Evolutionary conservation across 2,329 filamentous ascomycete genomes (phyloP).

Genomic region (Cadophora gregata): DNA sequence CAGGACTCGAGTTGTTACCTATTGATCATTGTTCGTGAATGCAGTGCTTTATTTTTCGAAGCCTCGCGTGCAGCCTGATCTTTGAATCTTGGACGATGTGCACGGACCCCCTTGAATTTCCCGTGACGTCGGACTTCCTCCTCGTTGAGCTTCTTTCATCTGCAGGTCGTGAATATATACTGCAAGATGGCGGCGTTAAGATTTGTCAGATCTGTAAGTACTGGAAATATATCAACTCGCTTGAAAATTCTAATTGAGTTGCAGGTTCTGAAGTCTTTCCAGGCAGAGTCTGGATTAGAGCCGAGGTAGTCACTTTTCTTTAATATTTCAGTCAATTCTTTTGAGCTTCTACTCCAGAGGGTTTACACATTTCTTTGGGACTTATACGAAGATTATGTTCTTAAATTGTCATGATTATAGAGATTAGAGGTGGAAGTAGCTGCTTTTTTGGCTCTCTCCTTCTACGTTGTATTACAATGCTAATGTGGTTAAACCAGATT

Average conservation of each 20-base stretch:
- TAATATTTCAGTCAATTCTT: constrained; percentile 4
- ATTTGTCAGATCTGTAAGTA: constrained; percentile 68
- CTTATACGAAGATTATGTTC: background rate
- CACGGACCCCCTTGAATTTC: constrained; percentile 4
- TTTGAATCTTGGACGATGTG: constrained; percentile 11
- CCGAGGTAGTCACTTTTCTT: constrained; percentile 66
- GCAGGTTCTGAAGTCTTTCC: constrained; percentile 86
- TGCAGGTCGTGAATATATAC: constrained; percentile 28
- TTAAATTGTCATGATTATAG: background rate
- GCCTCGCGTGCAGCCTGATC: constrained; percentile 34
- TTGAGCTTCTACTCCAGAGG: background rate
- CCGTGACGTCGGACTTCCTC: constrained; percentile 20
- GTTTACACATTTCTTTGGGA: no score
- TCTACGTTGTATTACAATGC: background rate
- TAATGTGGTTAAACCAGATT: constrained; percentile 34
- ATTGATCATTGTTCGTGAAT: constrained; percentile 35
- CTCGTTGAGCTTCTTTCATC: constrained; percentile 27
- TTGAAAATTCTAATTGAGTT: constrained; percentile 28
- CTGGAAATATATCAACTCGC: background rate
- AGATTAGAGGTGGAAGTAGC: background rate
- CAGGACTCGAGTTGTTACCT: constrained; percentile 27
- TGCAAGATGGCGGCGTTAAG: constrained; percentile 58
- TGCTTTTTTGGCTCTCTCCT: background rate
- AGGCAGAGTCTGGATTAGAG: constrained; percentile 79
- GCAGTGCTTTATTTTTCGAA: constrained; percentile 19